A percentile compares a stretch with the other conserved stretches of the same genome.
phyloP scores from a whole-genome alignment of 1,139 yeast species.

The Suhomyces terraborum region DNA sequence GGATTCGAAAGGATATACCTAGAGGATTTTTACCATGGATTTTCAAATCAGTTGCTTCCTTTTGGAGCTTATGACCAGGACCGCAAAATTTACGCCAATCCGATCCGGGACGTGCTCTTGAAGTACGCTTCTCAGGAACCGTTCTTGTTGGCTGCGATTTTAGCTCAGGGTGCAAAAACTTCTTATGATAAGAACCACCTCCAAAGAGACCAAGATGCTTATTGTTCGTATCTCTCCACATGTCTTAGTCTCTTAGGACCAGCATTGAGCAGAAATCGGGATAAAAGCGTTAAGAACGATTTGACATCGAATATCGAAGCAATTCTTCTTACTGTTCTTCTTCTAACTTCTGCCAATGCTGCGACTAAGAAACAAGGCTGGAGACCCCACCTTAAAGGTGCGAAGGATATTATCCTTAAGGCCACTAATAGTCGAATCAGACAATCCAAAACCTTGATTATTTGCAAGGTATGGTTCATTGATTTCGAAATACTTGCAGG shows the following conservation, averaged over 20 bases:
- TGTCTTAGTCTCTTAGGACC: conserved; percentile 60
- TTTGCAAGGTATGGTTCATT: conserved; percentile 70
- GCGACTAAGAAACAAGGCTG: conserved; percentile 63
- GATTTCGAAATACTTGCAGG: conserved; percentile 73
- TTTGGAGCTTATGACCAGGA: conserved; percentile 51
- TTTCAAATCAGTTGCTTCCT: conserved; percentile 63
- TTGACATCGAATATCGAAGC: conserved; percentile 61
- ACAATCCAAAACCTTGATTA: conserved; percentile 47
- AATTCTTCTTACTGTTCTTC: conserved; percentile 63
- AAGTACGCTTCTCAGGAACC: conserved; percentile 61
- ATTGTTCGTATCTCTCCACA: conserved; percentile 61
- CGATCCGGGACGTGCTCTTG: conserved; percentile 64
- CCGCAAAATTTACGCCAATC: conserved; percentile 45
- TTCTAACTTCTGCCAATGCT: conserved; percentile 72
- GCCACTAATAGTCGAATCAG: conserved; percentile 30
- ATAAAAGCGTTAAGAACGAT: conserved; percentile 29
- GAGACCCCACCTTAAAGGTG: conserved; percentile 78
- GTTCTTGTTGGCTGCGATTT: conserved; percentile 63
- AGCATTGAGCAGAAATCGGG: conserved; percentile 33
- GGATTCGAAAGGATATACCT: conserved; percentile 52
- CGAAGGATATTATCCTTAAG: conserved; percentile 64
- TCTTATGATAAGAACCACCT: conserved; percentile 45
- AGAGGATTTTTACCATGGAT: conserved; percentile 59
- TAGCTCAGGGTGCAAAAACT: conserved; percentile 73
- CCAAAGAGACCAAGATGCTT: conserved; percentile 62